Conservation (phyloP, 805 yeast genomes). For the Millerozyma acaciae region DNA sequence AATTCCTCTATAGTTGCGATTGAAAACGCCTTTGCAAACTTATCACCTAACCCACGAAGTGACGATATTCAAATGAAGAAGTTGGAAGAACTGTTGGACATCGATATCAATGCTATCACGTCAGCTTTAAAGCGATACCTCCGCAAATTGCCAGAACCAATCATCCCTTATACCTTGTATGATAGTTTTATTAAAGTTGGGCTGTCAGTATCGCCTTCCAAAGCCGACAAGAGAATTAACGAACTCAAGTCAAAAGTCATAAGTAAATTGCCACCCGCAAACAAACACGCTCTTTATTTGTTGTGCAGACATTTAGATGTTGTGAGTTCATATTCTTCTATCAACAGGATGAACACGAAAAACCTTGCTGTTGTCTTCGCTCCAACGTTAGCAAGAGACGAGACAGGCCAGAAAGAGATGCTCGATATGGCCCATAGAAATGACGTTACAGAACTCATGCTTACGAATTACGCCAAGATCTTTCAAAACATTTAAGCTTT, state of each 20-base stretch:
- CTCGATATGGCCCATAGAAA: constrained; percentile 79
- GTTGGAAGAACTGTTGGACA: constrained; percentile 36
- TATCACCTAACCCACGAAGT: constrained; percentile 18
- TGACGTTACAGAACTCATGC: constrained; percentile 69
- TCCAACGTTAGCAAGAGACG: constrained; percentile 82
- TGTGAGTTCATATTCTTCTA: constrained; percentile 49
- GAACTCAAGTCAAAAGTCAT: constrained; percentile 45
- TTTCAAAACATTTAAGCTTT: constrained; percentile 19
- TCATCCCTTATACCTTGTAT: constrained; percentile 68
- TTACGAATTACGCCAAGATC: constrained; percentile 43
- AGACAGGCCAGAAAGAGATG: constrained; percentile 76
- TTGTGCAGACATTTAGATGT: constrained; percentile 62
- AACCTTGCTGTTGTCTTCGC: constrained; percentile 92
- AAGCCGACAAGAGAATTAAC: constrained; percentile 28
- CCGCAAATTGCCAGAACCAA: constrained; percentile 79
- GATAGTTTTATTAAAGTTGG: constrained; percentile 60
- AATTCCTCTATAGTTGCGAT: constrained; percentile 58
- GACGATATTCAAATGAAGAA: constrained; percentile 32
- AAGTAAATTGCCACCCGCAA: constrained; percentile 60
- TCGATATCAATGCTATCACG: constrained; percentile 84
- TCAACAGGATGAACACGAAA: constrained; percentile 77
- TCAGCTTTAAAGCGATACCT: constrained; percentile 84
- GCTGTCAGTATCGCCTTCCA: constrained; percentile 21
- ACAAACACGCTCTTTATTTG: constrained; percentile 51
- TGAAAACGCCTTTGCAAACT: constrained; percentile 37